These are phyloP conservation scores for Clonostachys byssicola DNA, from an alignment of 2,329 filamentous ascomycete species.

Conservation along the genomic window DNA sequence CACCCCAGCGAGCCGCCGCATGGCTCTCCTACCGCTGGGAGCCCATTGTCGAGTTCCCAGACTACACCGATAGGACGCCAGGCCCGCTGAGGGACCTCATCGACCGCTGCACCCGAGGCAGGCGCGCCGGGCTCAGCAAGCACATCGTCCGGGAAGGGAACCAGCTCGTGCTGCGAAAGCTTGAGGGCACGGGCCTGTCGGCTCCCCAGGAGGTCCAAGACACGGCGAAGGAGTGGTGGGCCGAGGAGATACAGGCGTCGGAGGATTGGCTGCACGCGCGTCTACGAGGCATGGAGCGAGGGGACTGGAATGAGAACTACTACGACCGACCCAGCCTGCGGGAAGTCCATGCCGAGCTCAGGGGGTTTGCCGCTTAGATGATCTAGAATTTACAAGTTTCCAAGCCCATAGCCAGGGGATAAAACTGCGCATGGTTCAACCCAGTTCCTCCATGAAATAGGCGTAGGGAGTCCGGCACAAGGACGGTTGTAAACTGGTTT, in stretches of 20 bases:
- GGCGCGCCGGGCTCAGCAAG: slow-evolving; percentile 36
- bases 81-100: slow-evolving; percentile 39
- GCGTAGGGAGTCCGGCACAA: too few relatives aligned
- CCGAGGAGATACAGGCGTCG: slow-evolving; percentile 37
- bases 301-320: slow-evolving; percentile 45
- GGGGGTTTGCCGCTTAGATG: slow-evolving; percentile 8
- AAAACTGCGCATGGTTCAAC: too few relatives aligned
- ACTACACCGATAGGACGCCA: slow-evolving; percentile 41
- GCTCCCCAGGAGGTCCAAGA: slow-evolving; percentile 26
- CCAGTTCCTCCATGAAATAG: too few relatives aligned
- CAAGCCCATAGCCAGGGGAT: too few relatives aligned
- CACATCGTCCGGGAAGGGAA: slow-evolving; percentile 38
- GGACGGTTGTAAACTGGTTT: too few relatives aligned
- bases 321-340: slow-evolving; percentile 41
- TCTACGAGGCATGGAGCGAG: slow-evolving; percentile 26
- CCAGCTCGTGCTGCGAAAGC: slow-evolving; percentile 35
- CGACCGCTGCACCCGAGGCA: slow-evolving; percentile 45
- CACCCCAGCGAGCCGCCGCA: slow-evolving; percentile 49
- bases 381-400: too few relatives aligned
- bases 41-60: slow-evolving; percentile 51
- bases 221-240: slow-evolving; percentile 43
- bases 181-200: slow-evolving; percentile 21
- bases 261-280: slow-evolving; percentile 40
- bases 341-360: slow-evolving; percentile 30
- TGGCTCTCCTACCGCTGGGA: slow-evolving; percentile 58